phyloP scores from a whole-genome alignment of 306 rosid species.

The Ochetophila trinervis region DNA sequence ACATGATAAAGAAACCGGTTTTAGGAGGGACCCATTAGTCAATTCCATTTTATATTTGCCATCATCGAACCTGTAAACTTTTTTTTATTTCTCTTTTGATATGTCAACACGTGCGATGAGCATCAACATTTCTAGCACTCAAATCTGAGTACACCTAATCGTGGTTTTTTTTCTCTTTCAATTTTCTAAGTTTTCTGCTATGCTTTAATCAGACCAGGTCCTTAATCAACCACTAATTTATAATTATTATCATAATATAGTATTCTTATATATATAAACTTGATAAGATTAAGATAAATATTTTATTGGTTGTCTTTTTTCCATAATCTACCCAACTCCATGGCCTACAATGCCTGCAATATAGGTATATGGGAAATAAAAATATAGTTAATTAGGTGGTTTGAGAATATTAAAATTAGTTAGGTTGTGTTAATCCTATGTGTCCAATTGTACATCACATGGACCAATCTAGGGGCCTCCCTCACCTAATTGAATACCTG shows the following conservation, averaged over 20 bases:
- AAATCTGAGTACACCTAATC: conserved; percentile 17
- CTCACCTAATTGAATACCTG: conserved; percentile 17
- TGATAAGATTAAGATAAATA: neutral
- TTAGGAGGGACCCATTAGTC: conserved; percentile 22
- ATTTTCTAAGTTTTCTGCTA: neutral
- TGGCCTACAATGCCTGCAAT: conserved; percentile 23
- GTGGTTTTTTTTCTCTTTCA: neutral
- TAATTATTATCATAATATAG: neutral
- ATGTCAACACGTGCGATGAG: conserved; percentile 35
- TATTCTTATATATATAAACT: neutral
- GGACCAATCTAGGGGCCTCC: conserved; percentile 13
- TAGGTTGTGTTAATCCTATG: conserved; percentile 12
- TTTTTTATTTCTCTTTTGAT: conserved; percentile 19
- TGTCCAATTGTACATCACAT: neutral
- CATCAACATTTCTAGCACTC: conserved; percentile 20
- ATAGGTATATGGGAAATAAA: neutral
- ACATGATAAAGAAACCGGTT: too few relatives aligned
- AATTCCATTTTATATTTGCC: conserved; percentile 12
- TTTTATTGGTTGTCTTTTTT: conserved; percentile 22
- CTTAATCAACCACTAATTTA: conserved; percentile 10
- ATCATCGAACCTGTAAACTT: conserved; percentile 7
- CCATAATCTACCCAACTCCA: conserved; percentile 24
- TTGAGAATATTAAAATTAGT: conserved; percentile 19
- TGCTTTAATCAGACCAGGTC: neutral
- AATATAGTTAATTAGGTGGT: conserved; percentile 17